Percentiles rank a stretch among this genome's conserved stretches.
These are phyloP conservation scores for Senecio squalidus DNA, from an alignment of 140 eudicot genomes.

Conservation along the genomic window DNA sequence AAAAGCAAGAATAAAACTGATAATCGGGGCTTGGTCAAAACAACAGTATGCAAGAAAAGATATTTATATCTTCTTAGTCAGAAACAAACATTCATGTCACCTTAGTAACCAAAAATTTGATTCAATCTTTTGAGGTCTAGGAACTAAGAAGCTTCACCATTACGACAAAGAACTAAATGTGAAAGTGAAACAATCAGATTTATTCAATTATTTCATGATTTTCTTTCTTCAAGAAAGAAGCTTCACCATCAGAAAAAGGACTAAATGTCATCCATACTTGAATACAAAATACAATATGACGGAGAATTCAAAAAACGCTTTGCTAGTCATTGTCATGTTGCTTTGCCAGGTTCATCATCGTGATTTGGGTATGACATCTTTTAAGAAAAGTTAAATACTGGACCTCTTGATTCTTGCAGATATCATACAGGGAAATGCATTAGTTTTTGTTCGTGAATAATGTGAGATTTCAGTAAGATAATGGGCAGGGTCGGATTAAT, in stretches of 20 bases:
- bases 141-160: no score
- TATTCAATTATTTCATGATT: no score
- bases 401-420: neutral
- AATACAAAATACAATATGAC: neutral
- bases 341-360: slow-evolving; percentile 8
- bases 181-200: slow-evolving; percentile 2
- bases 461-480: no score
- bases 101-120: no score
- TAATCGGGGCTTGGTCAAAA: neutral
- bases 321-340: slow-evolving; percentile 16
- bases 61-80: neutral
- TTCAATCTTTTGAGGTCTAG: no score
- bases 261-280: neutral
- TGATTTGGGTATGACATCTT: slow-evolving; percentile 1
- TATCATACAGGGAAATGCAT: neutral
- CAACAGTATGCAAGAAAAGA: neutral
- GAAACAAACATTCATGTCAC: no score
- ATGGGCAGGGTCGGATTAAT: no score
- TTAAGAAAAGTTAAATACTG: slow-evolving; percentile 11
- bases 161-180: no score
- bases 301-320: neutral
- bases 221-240: neutral
- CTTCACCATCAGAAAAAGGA: neutral
- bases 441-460: no score
- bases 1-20: no score